Base-by-base conservation (phyloP, 192 early-diverging fungal genomes). In the Diversispora eburnea region DNA sequence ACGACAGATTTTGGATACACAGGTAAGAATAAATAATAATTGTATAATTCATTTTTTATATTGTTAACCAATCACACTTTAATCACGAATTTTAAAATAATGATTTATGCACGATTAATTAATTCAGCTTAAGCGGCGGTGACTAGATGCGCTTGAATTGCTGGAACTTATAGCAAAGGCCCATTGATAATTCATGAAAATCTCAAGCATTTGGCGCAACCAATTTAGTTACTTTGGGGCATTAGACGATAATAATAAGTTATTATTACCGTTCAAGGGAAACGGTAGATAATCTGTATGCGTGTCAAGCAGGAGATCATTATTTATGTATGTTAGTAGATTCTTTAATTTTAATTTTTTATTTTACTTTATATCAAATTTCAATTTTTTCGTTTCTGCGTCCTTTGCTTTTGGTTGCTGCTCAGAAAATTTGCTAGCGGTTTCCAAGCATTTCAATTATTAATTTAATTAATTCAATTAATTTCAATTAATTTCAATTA, bases 1-100 rank as follows among this genome's bases (percentile, higher is more conserved):
- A 75, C 81, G 87, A 61, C 48, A 77, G 72, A 79, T 49, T 58
- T 45, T 41, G 22, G 59, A 61, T 22, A 61, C 25, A 20, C 70
- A 72, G 46, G 49, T 52, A 47, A 68, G 47, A 17, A 54, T 13
- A 17, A 1, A 54, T 17, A 10, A 54, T 54, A 51, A 17, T 4
- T 13, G 8, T 17, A 63, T 63, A 39, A n/a, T 63, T 45, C n/a
- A 22, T 15, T 25, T 67, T 0, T 33, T 5, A 19, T 9, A 17
- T 5, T 48, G 19, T 25, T 4, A 3, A 48, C n/a, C 12, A 69
- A 12, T 56, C 3, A 8, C 3, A 8, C 17, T 58, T 8, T 17
- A 0, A 7, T 41, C 42, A 57, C 15, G n/a, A 19, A 25, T 43
- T 70, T 54, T 41, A 13, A 19, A 19, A 22, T 20, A 12, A 13